Evolutionary conservation across 495 filamentous ascomycete genomes (phyloP), one percentile per base, ranked within the genome.

Genomic region (Penicillium paxilli): DNA sequence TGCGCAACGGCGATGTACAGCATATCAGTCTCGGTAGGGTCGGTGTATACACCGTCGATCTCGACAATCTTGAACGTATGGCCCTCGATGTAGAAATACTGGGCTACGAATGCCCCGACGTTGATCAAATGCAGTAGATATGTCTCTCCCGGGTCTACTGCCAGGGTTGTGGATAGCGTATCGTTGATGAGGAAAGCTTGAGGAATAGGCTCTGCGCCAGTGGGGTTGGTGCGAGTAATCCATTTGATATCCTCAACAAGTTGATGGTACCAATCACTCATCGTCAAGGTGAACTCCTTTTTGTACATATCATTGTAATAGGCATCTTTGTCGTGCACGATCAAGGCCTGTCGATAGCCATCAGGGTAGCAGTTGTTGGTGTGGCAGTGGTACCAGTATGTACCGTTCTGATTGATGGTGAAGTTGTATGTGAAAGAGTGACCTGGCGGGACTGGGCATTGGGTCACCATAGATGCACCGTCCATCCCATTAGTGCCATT

Each of bases 381-480:
- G 60, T 92, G 89, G 11, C 85, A 89, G 65, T 92, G 89, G 60
- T 92, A 92, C 90, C 90, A 92, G 68, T 90, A 92, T 0, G 87
- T 89, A 24, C 89, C 89, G 10, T 82, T 82, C 65, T 91, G 85
- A 52, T 87, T 73, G 66, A 91, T 86, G 6, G 85, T 89, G 64
- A 93, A 93, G 62, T 91, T 85, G 62, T 92, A 92, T 5, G 79
- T 88, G 44, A 91, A 81, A 21, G 74, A 80, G 22, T 70, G 64
- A 8, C 87, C 89, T 0, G 88, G 85, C 8, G 77, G 67, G 37
- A 90, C 77, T 1, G 81, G 67, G 51, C 90, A 94, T 61, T 93
- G 89, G 3, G 83, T 86, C 14, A 82, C 80, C 46, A 82, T 81
- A 3, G 79, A 74, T 5, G 89, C 76, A 0, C 90, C 90, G 62